Conservation (phyloP, 257 asterid species). For the Solanum arcanum region DNA sequence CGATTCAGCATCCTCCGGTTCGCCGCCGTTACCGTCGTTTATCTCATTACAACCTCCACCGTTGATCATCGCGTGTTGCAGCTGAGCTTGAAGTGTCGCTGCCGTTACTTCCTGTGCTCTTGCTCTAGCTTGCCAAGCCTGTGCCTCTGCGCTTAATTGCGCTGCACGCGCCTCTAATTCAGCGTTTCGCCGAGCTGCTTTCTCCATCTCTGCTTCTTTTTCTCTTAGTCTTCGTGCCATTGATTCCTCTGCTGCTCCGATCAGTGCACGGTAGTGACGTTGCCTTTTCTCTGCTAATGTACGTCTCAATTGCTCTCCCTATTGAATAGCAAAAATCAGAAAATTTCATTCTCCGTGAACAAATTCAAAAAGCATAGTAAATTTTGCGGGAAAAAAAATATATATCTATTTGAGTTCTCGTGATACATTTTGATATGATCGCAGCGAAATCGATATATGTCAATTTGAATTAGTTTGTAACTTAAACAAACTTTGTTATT, state of each 20-base stretch:
- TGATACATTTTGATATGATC: neutral
- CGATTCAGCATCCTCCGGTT: conserved; percentile 42
- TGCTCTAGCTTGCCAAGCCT: conserved; percentile 33
- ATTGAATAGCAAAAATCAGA: neutral
- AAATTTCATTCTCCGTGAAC: neutral
- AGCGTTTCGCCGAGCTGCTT: conserved; percentile 21
- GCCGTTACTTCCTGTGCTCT: conserved; percentile 28
- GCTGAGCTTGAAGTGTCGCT: conserved; percentile 26
- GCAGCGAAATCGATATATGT: neutral
- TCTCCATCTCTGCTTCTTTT: conserved; percentile 26
- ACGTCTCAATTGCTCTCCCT: conserved; percentile 30
- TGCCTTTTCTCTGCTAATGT: conserved; percentile 29
- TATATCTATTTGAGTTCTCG: neutral
- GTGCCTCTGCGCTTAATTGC: conserved; percentile 24
- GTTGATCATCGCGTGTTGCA: conserved; percentile 20
- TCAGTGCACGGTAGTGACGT: conserved; percentile 15
- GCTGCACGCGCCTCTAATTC: conserved; percentile 26
- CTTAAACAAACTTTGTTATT: neutral
- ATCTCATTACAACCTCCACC: neutral
- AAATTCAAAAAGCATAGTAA: neutral
- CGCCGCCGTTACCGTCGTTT: conserved; percentile 3
- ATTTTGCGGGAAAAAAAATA: neutral
- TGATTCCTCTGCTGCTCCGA: conserved; percentile 28
- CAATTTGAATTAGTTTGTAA: neutral
- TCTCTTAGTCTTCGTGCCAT: conserved; percentile 19